Evolutionary conservation across 371 early-diverging fungal species (phyloP).

Genomic region (Haplosporangium sp.): DNA sequence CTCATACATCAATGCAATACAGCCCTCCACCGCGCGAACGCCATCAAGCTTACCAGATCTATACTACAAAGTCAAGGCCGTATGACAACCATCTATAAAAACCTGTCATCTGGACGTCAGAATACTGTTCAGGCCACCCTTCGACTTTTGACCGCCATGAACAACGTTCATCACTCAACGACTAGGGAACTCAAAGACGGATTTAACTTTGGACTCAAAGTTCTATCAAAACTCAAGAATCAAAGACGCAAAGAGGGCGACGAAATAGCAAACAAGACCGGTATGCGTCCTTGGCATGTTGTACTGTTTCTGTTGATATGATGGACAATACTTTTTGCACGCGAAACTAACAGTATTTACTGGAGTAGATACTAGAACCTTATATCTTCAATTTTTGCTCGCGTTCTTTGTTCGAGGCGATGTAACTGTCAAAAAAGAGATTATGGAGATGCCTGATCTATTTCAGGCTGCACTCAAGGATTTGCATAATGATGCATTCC

Average conservation of each 20-base stretch:
- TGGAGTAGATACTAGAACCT: conserved; percentile 64
- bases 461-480: conserved; percentile 74
- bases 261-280: conserved; percentile 24
- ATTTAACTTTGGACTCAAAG: conserved; percentile 51
- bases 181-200: conserved; percentile 51
- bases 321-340: neutral
- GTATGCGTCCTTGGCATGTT: conserved; percentile 7
- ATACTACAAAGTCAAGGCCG: conserved; percentile 49
- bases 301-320: conserved; percentile 8
- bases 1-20: conserved; percentile 55
- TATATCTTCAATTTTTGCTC: conserved; percentile 80
- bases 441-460: conserved; percentile 77
- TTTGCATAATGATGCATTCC: conserved; percentile 68
- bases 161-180: conserved; percentile 52
- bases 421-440: conserved; percentile 71
- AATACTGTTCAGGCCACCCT: conserved; percentile 57
- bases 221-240: conserved; percentile 34
- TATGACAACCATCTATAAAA: conserved; percentile 49
- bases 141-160: conserved; percentile 62
- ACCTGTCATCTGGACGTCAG: conserved; percentile 48
- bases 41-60: conserved; percentile 46
- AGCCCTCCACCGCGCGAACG: conserved; percentile 39
- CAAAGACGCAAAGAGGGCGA: conserved; percentile 50
- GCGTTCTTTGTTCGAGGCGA: conserved; percentile 83
- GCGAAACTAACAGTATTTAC: conserved; percentile 21